phyloP scores from a whole-genome alignment of 2,329 filamentous ascomycete genomes.

The Mariannaea sp. region DNA sequence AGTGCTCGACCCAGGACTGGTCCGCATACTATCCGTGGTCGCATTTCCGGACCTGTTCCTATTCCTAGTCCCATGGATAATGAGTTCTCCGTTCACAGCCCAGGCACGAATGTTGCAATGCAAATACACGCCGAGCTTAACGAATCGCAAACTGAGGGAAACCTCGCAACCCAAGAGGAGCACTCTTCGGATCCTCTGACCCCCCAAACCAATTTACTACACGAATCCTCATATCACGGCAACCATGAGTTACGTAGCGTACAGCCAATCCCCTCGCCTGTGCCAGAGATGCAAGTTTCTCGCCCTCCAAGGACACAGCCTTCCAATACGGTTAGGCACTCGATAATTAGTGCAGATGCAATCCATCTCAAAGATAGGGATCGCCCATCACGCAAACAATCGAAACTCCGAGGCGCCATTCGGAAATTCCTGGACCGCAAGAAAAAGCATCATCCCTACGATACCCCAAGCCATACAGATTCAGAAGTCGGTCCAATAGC shows the following conservation, averaged over 20 bases:
- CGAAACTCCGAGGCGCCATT: conserved; percentile 59
- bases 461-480: conserved; percentile 31
- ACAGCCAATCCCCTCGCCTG: conserved; percentile 17
- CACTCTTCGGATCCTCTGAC: conserved; percentile 21
- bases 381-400: conserved; percentile 59
- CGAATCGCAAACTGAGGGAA: conserved; percentile 27
- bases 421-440: conserved; percentile 63
- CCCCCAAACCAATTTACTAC: conserved; percentile 26
- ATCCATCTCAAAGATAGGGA: conserved; percentile 28
- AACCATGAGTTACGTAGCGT: conserved; percentile 22
- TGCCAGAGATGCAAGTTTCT: conserved; percentile 18
- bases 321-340: conserved; percentile 52
- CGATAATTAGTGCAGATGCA: conserved; percentile 49
- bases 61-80: conserved; percentile 55
- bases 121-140: conserved; percentile 36
- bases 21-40: conserved; percentile 59
- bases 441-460: conserved; percentile 48
- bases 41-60: conserved; percentile 66
- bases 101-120: conserved; percentile 44
- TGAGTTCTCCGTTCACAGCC: conserved; percentile 58
- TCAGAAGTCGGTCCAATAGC: conserved; percentile 31
- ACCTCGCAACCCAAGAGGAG: conserved; percentile 16
- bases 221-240: conserved; percentile 16
- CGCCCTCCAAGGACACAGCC: conserved; percentile 34
- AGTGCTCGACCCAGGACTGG: conserved; percentile 33